Evolutionary conservation across 345 rosid species (phyloP).

Genomic region (Capsella bursapastoris): DNA sequence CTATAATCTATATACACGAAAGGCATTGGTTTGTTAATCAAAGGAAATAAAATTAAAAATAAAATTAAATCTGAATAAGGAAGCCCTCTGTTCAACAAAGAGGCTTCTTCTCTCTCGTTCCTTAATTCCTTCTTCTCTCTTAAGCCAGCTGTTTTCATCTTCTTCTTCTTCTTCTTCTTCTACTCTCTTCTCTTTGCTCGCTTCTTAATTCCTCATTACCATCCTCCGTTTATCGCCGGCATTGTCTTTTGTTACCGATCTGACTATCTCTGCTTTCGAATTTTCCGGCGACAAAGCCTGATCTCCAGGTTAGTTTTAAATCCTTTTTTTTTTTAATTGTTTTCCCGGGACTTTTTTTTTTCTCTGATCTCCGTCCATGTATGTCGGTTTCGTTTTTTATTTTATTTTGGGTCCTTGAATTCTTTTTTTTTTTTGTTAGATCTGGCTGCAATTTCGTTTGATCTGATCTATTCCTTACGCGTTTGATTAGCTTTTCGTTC

Average conservation of each 20-base stretch:
- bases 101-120: constrained; percentile 26
- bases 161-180: constrained; percentile 26
- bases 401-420: background rate
- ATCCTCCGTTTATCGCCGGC: constrained; percentile 2
- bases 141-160: constrained; percentile 43
- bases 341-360: background rate
- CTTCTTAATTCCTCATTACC: constrained; percentile 19
- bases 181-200: constrained; percentile 31
- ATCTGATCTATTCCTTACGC: constrained; percentile 28
- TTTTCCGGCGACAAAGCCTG: constrained; percentile 34
- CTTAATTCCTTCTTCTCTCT: constrained; percentile 3
- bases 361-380: constrained; percentile 34
- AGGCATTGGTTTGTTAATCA: too few species aligned
- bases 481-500: constrained; percentile 22
- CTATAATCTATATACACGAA: too few species aligned
- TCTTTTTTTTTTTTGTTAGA: constrained; percentile 17
- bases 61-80: too few species aligned
- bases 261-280: constrained; percentile 24
- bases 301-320: constrained; percentile 45
- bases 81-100: constrained; percentile 31
- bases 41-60: too few species aligned
- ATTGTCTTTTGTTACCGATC: constrained; percentile 32
- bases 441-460: constrained; percentile 39
- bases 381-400: constrained; percentile 27
- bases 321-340: constrained; percentile 8